Evolutionary conservation across 495 filamentous ascomycete species (phyloP).

Genomic region (Daldinia vernicosa): DNA sequence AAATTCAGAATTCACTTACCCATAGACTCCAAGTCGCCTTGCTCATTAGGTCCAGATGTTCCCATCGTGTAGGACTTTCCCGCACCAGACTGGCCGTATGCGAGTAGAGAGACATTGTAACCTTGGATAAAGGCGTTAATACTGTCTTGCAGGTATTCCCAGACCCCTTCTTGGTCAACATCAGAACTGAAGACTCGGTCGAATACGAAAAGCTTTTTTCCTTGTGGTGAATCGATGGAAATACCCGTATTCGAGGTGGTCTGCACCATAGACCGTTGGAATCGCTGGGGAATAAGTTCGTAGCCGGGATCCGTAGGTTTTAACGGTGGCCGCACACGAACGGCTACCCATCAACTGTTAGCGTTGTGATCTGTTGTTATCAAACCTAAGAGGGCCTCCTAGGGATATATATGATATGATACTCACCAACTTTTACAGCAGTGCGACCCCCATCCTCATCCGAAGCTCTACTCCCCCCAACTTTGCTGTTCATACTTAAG

Average conservation of each 20-base stretch:
- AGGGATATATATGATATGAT: slow-evolving; percentile 12
- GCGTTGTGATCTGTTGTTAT: slow-evolving; percentile 19
- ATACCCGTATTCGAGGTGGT: slow-evolving; percentile 84
- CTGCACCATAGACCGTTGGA: slow-evolving; percentile 92
- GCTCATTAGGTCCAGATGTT: slow-evolving; percentile 86
- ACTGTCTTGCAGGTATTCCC: slow-evolving; percentile 93
- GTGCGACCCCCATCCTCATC: slow-evolving; percentile 90
- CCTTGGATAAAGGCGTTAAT: slow-evolving; percentile 91
- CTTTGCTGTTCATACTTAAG: slow-evolving; percentile 85
- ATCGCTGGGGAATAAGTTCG: slow-evolving; percentile 94
- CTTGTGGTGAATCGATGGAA: slow-evolving; percentile 88
- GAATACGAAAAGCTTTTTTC: slow-evolving; percentile 93
- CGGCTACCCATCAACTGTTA: slow-evolving; percentile 64
- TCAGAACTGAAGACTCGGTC: slow-evolving; percentile 92
- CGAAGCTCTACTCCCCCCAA: slow-evolving; percentile 83
- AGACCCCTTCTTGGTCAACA: slow-evolving; percentile 86
- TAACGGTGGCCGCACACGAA: slow-evolving; percentile 92
- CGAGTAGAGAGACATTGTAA: slow-evolving; percentile 98
- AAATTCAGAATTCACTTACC: slow-evolving; percentile 63
- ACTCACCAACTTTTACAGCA: slow-evolving; percentile 99
- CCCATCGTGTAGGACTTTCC: slow-evolving; percentile 99
- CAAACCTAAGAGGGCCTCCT: slow-evolving; percentile 7
- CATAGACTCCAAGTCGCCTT: slow-evolving; percentile 77
- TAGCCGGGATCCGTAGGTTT: slow-evolving; percentile 86
- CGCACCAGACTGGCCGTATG: slow-evolving; percentile 99